These are phyloP conservation scores for Purpureocillium takamizusanense DNA, from an alignment of 2,329 filamentous ascomycete genomes.

Conservation along the genomic window DNA sequence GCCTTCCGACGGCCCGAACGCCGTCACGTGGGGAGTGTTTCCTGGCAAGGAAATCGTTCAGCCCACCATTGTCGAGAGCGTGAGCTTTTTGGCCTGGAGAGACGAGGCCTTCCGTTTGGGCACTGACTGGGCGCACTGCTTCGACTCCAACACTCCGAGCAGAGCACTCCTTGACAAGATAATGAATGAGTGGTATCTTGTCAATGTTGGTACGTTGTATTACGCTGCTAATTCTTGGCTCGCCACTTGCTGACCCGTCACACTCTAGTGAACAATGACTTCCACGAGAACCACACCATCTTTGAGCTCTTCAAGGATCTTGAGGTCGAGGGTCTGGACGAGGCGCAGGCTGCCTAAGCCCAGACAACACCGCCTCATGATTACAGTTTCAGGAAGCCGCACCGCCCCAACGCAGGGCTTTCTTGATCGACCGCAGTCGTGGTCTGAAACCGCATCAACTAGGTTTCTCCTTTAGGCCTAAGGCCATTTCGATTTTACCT, in stretches of 20 bases:
- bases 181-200: conserved; percentile 85
- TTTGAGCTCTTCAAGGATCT: conserved; percentile 82
- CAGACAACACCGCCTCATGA: neutral
- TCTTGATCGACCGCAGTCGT: conserved; percentile 4
- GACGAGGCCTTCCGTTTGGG: conserved; percentile 94
- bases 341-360: conserved; percentile 9
- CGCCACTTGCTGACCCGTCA: neutral
- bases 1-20: conserved; percentile 79
- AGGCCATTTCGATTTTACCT: conserved; percentile 8
- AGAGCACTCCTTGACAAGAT: conserved; percentile 71
- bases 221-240: neutral
- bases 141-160: conserved; percentile 66
- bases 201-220: conserved; percentile 74
- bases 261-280: conserved; percentile 85
- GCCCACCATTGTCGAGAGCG: conserved; percentile 96
- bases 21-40: conserved; percentile 99
- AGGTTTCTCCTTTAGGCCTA: neutral
- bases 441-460: conserved; percentile 6
- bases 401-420: conserved; percentile 8
- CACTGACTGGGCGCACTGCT: conserved; percentile 88
- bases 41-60: conserved; percentile 99
- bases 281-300: conserved; percentile 73
- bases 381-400: neutral
- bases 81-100: conserved; percentile 97
- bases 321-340: conserved; percentile 54